Percentiles rank a stretch among this genome's conserved stretches.
phyloP scores from a whole-genome alignment of 2,329 filamentous ascomycete species.

The Alternaria gaisen region DNA sequence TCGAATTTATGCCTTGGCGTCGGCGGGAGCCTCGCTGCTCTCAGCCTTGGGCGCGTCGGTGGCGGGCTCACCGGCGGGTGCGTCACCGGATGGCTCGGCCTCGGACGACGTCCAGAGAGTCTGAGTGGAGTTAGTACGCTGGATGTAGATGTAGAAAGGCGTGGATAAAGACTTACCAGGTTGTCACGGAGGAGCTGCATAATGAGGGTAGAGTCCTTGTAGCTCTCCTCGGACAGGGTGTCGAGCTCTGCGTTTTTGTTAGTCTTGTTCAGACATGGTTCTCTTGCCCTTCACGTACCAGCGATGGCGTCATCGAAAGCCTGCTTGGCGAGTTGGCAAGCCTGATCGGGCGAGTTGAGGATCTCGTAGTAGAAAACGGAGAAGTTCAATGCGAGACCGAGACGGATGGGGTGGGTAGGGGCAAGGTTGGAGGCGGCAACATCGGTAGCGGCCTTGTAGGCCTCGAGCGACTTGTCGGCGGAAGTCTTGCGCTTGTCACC shows the following conservation, averaged over 20 bases:
- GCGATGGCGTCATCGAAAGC: constrained; percentile 97
- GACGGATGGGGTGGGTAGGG: constrained; percentile 91
- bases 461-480: constrained; percentile 92
- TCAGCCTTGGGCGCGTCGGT: constrained; percentile 58
- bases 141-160: not conserved
- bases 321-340: constrained; percentile 96
- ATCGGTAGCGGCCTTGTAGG: constrained; percentile 94
- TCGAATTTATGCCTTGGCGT: constrained; percentile 67
- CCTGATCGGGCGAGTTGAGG: constrained; percentile 96
- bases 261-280: constrained; percentile 15
- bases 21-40: constrained; percentile 57
- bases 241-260: constrained; percentile 75
- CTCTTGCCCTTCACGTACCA: constrained; percentile 57
- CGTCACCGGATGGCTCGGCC: constrained; percentile 77
- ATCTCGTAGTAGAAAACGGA: constrained; percentile 99
- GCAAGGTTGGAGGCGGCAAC: constrained; percentile 89
- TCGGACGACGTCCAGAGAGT: constrained; percentile 99
- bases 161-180: constrained; percentile 66
- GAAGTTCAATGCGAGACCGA: constrained; percentile 93
- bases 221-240: constrained; percentile 96
- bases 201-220: constrained; percentile 98
- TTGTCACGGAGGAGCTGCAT: constrained; percentile 99
- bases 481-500: constrained; percentile 95
- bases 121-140: constrained; percentile 57
- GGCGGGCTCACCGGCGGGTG: constrained; percentile 64